Evolutionary conservation across 2,329 filamentous ascomycete species (phyloP).

Genomic region (Endothia cerciana): DNA sequence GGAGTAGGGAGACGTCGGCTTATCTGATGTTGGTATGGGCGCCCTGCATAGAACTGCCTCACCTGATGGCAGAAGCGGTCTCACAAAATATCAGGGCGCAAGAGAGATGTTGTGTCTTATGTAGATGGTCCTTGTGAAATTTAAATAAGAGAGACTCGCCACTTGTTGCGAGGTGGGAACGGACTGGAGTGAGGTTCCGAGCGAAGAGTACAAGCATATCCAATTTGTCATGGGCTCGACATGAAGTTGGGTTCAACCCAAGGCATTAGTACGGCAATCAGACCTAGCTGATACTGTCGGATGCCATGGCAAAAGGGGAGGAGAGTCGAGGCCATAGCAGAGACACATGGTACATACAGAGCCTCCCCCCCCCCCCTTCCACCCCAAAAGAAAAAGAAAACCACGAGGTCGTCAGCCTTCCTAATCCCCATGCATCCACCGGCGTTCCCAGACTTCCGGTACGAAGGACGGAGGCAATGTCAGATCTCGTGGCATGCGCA

Average conservation of each 20-base stretch:
- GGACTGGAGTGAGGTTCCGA: slow-evolving; percentile 10
- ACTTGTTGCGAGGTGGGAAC: not conserved
- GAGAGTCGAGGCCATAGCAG: no score
- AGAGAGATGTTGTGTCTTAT: not conserved
- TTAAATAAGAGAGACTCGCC: not conserved
- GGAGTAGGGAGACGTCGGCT: not conserved
- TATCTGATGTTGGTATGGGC: not conserved
- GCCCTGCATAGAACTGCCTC: not conserved
- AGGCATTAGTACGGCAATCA: not conserved
- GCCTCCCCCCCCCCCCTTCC: not conserved
- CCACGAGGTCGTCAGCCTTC: not conserved
- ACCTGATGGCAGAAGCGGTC: not conserved
- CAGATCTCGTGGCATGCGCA: not conserved
- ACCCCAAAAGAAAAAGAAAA: no score
- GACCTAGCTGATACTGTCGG: not conserved
- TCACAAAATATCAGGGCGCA: not conserved
- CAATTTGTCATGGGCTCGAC: slow-evolving; percentile 6
- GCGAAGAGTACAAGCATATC: not conserved
- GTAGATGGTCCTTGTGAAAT: not conserved
- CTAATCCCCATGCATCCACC: slow-evolving; percentile 1
- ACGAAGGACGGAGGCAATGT: not conserved
- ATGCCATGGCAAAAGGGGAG: no score
- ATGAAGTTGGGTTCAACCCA: not conserved
- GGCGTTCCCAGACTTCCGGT: not conserved
- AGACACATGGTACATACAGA: not conserved